Evolutionary conservation across 2,329 filamentous ascomycete species (phyloP), one percentile per base, ranked within the genome.

Genomic region (Aureobasidium musti): DNA sequence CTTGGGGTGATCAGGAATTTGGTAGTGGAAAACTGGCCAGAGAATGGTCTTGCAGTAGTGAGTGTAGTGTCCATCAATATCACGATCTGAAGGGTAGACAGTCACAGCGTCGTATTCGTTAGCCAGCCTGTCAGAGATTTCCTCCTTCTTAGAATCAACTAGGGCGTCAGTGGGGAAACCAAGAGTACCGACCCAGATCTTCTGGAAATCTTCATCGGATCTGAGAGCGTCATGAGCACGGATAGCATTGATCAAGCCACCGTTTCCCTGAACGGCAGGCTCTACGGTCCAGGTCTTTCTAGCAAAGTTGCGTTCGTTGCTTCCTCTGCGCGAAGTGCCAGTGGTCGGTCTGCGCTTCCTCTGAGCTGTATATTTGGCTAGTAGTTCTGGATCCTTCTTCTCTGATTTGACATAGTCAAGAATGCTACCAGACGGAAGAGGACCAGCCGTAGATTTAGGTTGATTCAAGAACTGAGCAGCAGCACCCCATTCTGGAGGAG

Each of bases 11-110:
- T 98, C 95, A 0, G 94, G 95, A 68, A 98, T 96, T 78, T 97
- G 93, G 77, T 98, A 98, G 79, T 98, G 93, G 78, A 98, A 96
- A 68, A 97, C 93, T 1, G 94, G 94, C 94, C 94, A 98, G 7
- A 98, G 83, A 65, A 98, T 97, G 74, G 94, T 92, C 81, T 98
- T 98, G 87, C 93, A 97, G 76, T 95, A 98, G 78, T 97, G 93
- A 14, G 89, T 87, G 75, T 98, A 98, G 79, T 97, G 93, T 1
- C 93, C 92, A 73, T 97, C 90, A 75, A 97, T 92, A 77, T 98
- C 93, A 75, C 90, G 92, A 79, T 98, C 94, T 68, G 87, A 90
- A 77, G 91, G 90, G 76, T 90, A 96, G 39, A 97, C 92, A 2
- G 90, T 87, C 70, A 96, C 78, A 73, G 91, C 92, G 71, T 95